Evolutionary conservation across 2,329 filamentous ascomycete genomes (phyloP).

Genomic region (Aspergillus transmontanensis): DNA sequence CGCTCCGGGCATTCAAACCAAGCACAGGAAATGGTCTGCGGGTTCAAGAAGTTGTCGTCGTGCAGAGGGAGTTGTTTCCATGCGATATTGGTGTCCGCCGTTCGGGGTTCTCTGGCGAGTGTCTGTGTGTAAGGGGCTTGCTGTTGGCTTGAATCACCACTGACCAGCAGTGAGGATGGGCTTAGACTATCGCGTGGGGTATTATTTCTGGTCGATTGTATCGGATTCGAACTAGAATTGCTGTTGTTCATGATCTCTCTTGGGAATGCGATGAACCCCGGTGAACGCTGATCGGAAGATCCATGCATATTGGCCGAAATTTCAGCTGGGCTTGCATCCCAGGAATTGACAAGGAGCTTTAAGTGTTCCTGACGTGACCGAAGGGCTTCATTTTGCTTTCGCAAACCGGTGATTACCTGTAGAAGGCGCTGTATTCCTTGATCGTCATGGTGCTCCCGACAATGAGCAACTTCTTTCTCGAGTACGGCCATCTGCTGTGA

Average conservation of each 20-base stretch:
- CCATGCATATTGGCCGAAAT: not conserved
- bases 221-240: not conserved
- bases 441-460: conserved; percentile 28
- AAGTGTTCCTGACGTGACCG: conserved; percentile 21
- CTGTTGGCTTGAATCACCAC: not conserved
- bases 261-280: not conserved
- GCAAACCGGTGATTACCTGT: conserved; percentile 23
- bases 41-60: conserved; percentile 18
- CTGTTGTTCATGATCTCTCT: not conserved
- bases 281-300: not conserved
- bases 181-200: not conserved
- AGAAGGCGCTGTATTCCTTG: conserved; percentile 20
- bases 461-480: conserved; percentile 26
- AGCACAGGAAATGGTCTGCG: conserved; percentile 2
- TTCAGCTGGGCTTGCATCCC: conserved; percentile 17
- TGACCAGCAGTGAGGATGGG: not conserved
- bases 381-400: conserved; percentile 26
- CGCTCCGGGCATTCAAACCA: conserved; percentile 24
- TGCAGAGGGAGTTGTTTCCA: conserved; percentile 22
- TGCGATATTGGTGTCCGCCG: not conserved
- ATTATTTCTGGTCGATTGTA: not conserved
- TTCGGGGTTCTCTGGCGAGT: not conserved
- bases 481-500: conserved; percentile 21
- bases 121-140: not conserved
- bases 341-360: conserved; percentile 22